Evolutionary conservation across 768 basidiomycete species (phyloP).

Genomic region (Mycena albidolilacea): DNA sequence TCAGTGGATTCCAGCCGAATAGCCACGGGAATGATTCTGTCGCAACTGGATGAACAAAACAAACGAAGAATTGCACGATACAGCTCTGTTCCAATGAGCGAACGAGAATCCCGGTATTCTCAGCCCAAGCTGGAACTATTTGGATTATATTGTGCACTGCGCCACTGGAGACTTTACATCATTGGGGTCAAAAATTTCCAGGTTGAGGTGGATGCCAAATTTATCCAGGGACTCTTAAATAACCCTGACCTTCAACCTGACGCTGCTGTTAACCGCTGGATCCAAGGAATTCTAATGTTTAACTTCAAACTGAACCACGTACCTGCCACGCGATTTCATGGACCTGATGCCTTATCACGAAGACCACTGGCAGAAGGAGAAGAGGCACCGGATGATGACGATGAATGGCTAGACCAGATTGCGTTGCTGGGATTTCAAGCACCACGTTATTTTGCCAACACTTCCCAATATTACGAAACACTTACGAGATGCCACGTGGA

Average conservation of each 20-base stretch:
- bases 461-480: too few relatives aligned
- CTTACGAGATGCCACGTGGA: too few relatives aligned
- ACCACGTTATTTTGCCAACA: too few relatives aligned
- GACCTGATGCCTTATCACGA: not conserved
- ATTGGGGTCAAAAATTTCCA: not conserved
- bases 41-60: conserved; percentile 48
- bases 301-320: not conserved
- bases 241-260: not conserved
- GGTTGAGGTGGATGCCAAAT: not conserved
- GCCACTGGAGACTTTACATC: not conserved
- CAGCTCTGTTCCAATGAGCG: conserved; percentile 52
- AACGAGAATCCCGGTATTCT: conserved; percentile 41
- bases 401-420: not conserved
- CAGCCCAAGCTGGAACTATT: conserved; percentile 39
- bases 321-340: not conserved
- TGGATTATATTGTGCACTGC: not conserved
- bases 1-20: conserved; percentile 51
- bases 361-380: not conserved
- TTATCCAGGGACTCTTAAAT: not conserved
- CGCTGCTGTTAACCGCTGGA: too few relatives aligned
- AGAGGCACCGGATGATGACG: not conserved
- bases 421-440: not conserved
- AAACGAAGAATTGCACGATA: conserved; percentile 42
- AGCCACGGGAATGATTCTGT: conserved; percentile 49
- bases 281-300: not conserved